These are phyloP conservation scores for Sphaerostilbella broomeana DNA, from an alignment of 2,329 filamentous ascomycete genomes.

Conservation along the genomic window DNA sequence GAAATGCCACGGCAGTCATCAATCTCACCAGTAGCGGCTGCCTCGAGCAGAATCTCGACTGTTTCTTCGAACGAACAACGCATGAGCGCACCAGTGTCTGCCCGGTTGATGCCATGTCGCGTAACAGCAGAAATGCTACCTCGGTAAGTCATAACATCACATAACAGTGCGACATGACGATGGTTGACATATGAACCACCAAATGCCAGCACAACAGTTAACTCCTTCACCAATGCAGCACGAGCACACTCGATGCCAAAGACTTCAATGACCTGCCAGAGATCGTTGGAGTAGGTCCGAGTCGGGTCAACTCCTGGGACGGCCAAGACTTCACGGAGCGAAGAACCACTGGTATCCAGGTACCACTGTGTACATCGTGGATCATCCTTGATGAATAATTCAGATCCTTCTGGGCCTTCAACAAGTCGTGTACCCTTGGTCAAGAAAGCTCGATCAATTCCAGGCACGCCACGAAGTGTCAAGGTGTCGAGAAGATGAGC, in stretches of 20 bases:
- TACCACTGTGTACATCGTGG: slow-evolving; percentile 84
- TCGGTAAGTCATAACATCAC: slow-evolving; percentile 96
- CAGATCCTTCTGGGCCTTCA: slow-evolving; percentile 61
- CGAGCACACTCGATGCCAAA: slow-evolving; percentile 96
- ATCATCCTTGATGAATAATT: slow-evolving; percentile 68
- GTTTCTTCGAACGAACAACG: slow-evolving; percentile 99
- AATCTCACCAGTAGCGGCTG: slow-evolving; percentile 86
- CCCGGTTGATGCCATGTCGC: slow-evolving; percentile 95
- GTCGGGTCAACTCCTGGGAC: slow-evolving; percentile 82
- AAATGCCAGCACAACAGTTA: slow-evolving; percentile 91
- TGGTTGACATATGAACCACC: slow-evolving; percentile 99
- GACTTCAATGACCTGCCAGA: slow-evolving; percentile 89
- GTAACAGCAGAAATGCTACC: slow-evolving; percentile 94
- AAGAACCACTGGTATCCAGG: slow-evolving; percentile 87
- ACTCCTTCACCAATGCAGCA: slow-evolving; percentile 75
- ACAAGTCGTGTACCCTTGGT: slow-evolving; percentile 69
- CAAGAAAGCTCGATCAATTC: slow-evolving; percentile 88
- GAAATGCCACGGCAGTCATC: slow-evolving; percentile 98
- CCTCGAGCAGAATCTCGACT: slow-evolving; percentile 94
- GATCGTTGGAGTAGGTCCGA: slow-evolving; percentile 89
- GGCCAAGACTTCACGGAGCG: slow-evolving; percentile 74
- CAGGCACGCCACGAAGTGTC: slow-evolving; percentile 82
- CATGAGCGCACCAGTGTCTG: slow-evolving; percentile 97
- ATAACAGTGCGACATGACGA: slow-evolving; percentile 87
- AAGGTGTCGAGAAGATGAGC: slow-evolving; percentile 85